Conservation (phyloP, 176 grass and related monocot genomes). For the Phoenix roebelenii region DNA sequence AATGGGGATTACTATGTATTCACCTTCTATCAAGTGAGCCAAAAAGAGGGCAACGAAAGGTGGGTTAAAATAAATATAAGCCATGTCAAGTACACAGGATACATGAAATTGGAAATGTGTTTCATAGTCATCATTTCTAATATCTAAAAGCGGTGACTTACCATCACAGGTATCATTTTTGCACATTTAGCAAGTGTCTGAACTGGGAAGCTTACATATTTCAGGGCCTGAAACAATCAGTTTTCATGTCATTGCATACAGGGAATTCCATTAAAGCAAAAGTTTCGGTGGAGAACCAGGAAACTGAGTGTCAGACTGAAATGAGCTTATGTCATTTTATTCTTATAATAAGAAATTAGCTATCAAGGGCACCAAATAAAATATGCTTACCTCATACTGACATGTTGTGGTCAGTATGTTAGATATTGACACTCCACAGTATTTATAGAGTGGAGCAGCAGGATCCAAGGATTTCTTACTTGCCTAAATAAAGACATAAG, state of each 20-base stretch:
- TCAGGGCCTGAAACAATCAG: conserved; percentile 67
- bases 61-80: too few relatives aligned
- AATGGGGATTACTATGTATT: too few relatives aligned
- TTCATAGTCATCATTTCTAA: not conserved
- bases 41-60: too few relatives aligned
- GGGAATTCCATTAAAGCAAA: too few relatives aligned
- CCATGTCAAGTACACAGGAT: too few relatives aligned
- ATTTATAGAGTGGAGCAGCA: conserved; percentile 77
- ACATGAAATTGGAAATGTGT: too few relatives aligned
- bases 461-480: conserved; percentile 80
- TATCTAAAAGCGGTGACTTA: conserved; percentile 25
- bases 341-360: too few relatives aligned
- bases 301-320: too few relatives aligned
- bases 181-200: conserved; percentile 98
- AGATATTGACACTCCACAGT: conserved; percentile 64
- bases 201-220: conserved; percentile 96
- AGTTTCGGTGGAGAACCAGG: too few relatives aligned
- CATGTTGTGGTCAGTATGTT: conserved; percentile 98
- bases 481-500: conserved; percentile 24
- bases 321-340: too few relatives aligned
- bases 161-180: conserved; percentile 99
- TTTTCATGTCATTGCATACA: not conserved
- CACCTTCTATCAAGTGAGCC: too few relatives aligned
- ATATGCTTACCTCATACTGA: conserved; percentile 69
- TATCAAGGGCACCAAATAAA: too few relatives aligned